Evolutionary conservation across 441 rosid genomes (phyloP).

Genomic region (Cnidoscolus chayamansa): DNA sequence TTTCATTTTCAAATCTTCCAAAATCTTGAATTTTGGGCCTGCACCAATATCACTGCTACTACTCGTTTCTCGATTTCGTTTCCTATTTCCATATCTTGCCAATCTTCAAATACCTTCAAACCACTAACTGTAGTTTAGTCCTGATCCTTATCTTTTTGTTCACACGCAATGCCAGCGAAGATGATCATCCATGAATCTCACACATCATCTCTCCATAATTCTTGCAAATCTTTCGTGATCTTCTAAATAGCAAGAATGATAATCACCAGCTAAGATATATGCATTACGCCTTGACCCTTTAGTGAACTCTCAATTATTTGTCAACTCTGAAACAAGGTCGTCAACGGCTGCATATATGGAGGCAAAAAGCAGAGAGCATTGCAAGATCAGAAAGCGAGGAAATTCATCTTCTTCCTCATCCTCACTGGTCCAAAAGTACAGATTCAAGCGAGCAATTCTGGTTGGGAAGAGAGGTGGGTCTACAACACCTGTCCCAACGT

Average conservation of each 20-base stretch:
- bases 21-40: slow-evolving; percentile 19
- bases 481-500: slow-evolving; percentile 62
- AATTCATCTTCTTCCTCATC: slow-evolving; percentile 86
- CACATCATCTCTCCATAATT: neutral
- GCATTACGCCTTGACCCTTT: too few species aligned
- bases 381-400: slow-evolving; percentile 84
- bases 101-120: slow-evolving; percentile 9
- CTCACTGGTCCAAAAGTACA: slow-evolving; percentile 55
- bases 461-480: slow-evolving; percentile 60
- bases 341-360: slow-evolving; percentile 23
- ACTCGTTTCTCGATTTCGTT: neutral
- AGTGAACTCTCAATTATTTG: too few species aligned
- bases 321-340: too few species aligned
- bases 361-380: slow-evolving; percentile 36
- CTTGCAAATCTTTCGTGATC: neutral
- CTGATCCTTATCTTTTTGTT: too few species aligned
- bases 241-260: neutral
- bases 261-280: too few species aligned
- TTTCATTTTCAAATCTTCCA: neutral
- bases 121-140: too few species aligned
- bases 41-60: neutral
- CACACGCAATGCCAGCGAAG: slow-evolving; percentile 18
- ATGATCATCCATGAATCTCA: neutral
- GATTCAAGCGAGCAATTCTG: slow-evolving; percentile 74
- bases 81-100: neutral